A percentile compares a stretch with the other conserved stretches of the same genome.
Conservation (phyloP, 140 eudicot genomes). For the Anethum foeniculum region DNA sequence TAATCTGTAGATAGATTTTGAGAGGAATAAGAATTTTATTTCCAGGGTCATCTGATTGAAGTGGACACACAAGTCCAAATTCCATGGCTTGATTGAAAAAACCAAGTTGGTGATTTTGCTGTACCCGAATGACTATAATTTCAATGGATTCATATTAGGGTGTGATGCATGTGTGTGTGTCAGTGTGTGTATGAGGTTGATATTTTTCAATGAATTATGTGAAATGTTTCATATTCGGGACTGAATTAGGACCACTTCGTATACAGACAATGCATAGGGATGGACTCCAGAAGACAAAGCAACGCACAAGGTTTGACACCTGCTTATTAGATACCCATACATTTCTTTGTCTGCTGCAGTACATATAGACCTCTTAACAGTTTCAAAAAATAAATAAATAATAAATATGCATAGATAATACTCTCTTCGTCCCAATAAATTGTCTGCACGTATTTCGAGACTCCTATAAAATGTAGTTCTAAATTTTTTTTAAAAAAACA, state of each 20-base stretch:
- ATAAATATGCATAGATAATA: too few species aligned
- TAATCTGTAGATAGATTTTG: not conserved
- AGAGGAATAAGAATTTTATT: not conserved
- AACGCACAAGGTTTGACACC: not conserved
- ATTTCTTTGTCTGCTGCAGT: not conserved
- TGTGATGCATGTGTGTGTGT: not conserved
- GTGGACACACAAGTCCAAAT: not conserved
- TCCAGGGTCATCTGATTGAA: not conserved
- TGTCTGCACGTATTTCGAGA: too few species aligned
- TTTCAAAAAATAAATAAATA: too few species aligned
- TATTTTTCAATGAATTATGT: not conserved
- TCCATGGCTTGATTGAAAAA: not conserved
- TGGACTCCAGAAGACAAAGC: not conserved
- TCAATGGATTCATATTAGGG: not conserved
- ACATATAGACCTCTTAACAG: not conserved
- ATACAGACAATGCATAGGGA: not conserved
- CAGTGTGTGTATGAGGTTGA: not conserved
- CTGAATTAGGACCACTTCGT: not conserved
- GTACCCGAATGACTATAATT: not conserved
- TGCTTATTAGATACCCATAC: not conserved
- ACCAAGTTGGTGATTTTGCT: conserved; percentile 1
- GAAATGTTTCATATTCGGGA: not conserved
- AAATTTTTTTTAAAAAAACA: too few species aligned
- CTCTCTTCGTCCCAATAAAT: too few species aligned
- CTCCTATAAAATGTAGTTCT: too few species aligned